Conservation (phyloP, 169 alveolate genomes). For the Cryptosporidium viatorum region DNA sequence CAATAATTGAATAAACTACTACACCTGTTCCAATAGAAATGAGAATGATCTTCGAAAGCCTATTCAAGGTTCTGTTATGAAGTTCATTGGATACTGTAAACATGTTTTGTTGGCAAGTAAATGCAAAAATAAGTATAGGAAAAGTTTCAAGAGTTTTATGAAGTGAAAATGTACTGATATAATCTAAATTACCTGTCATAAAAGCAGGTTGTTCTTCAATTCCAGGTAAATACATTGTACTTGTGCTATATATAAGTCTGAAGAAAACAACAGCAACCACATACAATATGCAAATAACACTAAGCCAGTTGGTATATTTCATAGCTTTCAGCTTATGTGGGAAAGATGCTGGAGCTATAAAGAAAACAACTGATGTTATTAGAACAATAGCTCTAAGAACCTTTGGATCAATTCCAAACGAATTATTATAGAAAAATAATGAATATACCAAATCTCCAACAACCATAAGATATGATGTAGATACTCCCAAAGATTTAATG, state of each 20-base stretch:
- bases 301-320: conserved; percentile 72
- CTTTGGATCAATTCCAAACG: conserved; percentile 65
- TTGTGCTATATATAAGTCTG: conserved; percentile 16
- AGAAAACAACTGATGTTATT: conserved; percentile 50
- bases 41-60: conserved; percentile 34
- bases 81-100: conserved; percentile 72
- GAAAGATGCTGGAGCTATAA: conserved; percentile 73
- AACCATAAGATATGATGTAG: conserved; percentile 72
- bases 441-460: conserved; percentile 69
- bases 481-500: conserved; percentile 73
- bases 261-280: conserved; percentile 43
- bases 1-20: conserved; percentile 30
- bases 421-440: conserved; percentile 19
- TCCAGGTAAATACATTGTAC: not conserved
- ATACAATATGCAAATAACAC: conserved; percentile 64
- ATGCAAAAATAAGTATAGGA: conserved; percentile 75
- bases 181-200: conserved; percentile 30
- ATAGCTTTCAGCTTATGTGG: conserved; percentile 66
- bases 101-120: conserved; percentile 75
- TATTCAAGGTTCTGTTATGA: conserved; percentile 46
- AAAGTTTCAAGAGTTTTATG: conserved; percentile 39
- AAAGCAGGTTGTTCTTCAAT: conserved; percentile 20
- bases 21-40: conserved; percentile 44
- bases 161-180: conserved; percentile 24
- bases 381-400: conserved; percentile 64